These are phyloP conservation scores for Amaranthus tricolor DNA, from an alignment of 179 eudicot species.

Conservation along the genomic window DNA sequence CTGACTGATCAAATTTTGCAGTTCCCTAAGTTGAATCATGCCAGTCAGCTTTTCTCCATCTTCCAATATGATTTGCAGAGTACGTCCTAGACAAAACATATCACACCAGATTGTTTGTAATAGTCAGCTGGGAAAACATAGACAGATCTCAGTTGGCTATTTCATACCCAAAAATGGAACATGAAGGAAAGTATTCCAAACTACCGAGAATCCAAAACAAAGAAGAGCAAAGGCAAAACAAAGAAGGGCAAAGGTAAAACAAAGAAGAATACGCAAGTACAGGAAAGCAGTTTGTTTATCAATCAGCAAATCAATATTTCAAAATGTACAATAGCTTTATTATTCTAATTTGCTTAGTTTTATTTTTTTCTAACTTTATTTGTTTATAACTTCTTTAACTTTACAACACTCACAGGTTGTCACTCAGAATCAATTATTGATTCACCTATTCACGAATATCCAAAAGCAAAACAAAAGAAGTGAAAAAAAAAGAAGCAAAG, in stretches of 20 bases:
- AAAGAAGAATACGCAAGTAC: no score
- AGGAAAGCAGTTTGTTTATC: no score
- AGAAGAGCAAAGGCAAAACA: background rate
- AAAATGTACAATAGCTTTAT: no score
- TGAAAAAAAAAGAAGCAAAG: background rate
- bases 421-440: background rate
- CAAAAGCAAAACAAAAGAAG: background rate
- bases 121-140: background rate
- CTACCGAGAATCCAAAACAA: background rate
- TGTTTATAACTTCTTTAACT: no score
- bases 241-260: background rate
- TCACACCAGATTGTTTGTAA: constrained; percentile 4
- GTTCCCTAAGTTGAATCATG: constrained; percentile 83
- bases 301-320: no score
- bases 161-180: background rate
- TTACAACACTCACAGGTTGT: background rate
- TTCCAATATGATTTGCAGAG: constrained; percentile 86
- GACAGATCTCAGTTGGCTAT: background rate
- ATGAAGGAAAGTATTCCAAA: background rate
- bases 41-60: constrained; percentile 94
- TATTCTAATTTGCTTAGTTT: no score
- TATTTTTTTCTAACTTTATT: no score
- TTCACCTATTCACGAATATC: background rate
- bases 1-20: constrained; percentile 68
- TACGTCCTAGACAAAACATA: constrained; percentile 52